Evolutionary conservation across 208 protist genomes (phyloP).

Genomic region (Leishmania aethiopica): DNA sequence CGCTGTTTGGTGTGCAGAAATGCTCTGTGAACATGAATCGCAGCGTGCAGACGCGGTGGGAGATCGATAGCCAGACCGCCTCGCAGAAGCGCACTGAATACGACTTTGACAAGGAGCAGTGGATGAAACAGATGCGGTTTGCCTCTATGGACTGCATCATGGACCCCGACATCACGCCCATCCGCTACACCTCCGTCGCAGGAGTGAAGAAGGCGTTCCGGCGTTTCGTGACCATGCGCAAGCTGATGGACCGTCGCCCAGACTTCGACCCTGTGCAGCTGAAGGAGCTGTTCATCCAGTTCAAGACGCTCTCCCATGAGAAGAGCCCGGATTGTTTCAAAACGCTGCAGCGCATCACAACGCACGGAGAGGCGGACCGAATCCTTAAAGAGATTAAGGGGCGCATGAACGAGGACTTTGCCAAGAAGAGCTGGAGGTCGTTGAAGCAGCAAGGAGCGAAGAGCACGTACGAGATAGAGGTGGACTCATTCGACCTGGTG

Average conservation of each 20-base stretch:
- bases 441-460: constrained; percentile 62
- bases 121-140: constrained; percentile 93
- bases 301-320: constrained; percentile 72
- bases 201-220: constrained; percentile 77
- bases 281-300: constrained; percentile 72
- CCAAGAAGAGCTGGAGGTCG: constrained; percentile 89
- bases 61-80: constrained; percentile 67
- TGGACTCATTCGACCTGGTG: constrained; percentile 85
- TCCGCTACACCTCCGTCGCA: constrained; percentile 77
- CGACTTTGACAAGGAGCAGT: constrained; percentile 93
- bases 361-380: constrained; percentile 85
- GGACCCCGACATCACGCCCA: constrained; percentile 85
- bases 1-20: constrained; percentile 24
- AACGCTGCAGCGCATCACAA: constrained; percentile 81
- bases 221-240: constrained; percentile 89
- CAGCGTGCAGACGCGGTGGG: constrained; percentile 84
- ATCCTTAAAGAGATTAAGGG: constrained; percentile 82
- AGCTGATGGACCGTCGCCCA: constrained; percentile 83
- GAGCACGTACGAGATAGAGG: constrained; percentile 83
- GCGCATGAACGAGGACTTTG: constrained; percentile 84
- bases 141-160: constrained; percentile 93
- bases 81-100: constrained; percentile 89
- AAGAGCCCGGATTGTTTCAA: constrained; percentile 67
- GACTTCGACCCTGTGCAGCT: constrained; percentile 77
- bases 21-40: constrained; percentile 86